A percentile compares a stretch with the other conserved stretches of the same genome.
phyloP scores from a whole-genome alignment of 305 asterid species.

The Ruellia speciosa region DNA sequence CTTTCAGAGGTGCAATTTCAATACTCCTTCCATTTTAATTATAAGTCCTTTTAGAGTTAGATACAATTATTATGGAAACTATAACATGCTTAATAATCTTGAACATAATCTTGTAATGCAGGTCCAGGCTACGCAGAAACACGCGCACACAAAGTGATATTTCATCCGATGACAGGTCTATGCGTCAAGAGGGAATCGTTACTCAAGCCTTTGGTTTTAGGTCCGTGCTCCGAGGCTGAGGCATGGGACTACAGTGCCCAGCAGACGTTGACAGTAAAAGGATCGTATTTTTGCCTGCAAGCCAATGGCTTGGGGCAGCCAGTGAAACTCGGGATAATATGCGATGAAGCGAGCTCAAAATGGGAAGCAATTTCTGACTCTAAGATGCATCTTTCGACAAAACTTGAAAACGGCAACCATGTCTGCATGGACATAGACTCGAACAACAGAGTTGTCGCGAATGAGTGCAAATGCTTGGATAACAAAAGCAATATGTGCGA shows the following conservation, averaged over 20 bases:
- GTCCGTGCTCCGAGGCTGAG: slow-evolving; percentile 70
- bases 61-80: too few species aligned
- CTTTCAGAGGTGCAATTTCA: slow-evolving; percentile 54
- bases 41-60: too few species aligned
- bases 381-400: slow-evolving; percentile 73
- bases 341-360: slow-evolving; percentile 43
- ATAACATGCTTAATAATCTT: too few species aligned
- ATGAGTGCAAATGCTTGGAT: slow-evolving; percentile 60
- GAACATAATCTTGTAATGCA: slow-evolving; percentile 25
- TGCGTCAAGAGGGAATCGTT: slow-evolving; percentile 47
- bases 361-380: slow-evolving; percentile 77
- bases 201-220: slow-evolving; percentile 47
- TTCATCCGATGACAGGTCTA: slow-evolving; percentile 76
- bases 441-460: slow-evolving; percentile 48
- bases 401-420: slow-evolving; percentile 42
- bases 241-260: slow-evolving; percentile 54
- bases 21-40: too few species aligned
- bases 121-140: slow-evolving; percentile 55
- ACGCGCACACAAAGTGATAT: slow-evolving; percentile 45
- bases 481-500: slow-evolving; percentile 48
- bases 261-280: slow-evolving; percentile 43
- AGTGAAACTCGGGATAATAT: slow-evolving; percentile 54
- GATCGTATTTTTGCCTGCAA: slow-evolving; percentile 66
- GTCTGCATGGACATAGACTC: slow-evolving; percentile 76
- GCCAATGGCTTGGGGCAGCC: slow-evolving; percentile 48